Evolutionary conservation across 352 stramenopile species (phyloP).

Genomic region (Peronospora farinosa): DNA sequence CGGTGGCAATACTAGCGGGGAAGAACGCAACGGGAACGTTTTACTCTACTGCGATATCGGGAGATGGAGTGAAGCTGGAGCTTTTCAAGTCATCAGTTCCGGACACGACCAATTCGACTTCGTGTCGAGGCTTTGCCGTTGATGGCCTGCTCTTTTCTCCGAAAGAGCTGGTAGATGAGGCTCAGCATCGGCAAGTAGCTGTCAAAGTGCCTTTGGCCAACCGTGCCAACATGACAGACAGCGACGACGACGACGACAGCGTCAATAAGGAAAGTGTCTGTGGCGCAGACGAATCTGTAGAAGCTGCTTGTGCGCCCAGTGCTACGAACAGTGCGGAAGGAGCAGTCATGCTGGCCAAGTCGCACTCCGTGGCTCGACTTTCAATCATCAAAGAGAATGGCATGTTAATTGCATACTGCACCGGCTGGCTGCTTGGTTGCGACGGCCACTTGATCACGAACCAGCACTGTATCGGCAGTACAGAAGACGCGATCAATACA

Average conservation of each 20-base stretch:
- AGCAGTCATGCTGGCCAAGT: slow-evolving; percentile 37
- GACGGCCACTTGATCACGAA: slow-evolving; percentile 76
- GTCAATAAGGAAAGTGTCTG: slow-evolving; percentile 61
- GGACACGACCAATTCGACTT: slow-evolving; percentile 2
- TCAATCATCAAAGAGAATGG: slow-evolving; percentile 60
- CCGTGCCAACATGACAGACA: slow-evolving; percentile 4
- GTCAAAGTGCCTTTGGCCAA: slow-evolving; percentile 24
- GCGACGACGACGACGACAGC: slow-evolving; percentile 4
- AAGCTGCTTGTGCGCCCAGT: slow-evolving; percentile 51
- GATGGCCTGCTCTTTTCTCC: slow-evolving; percentile 41
- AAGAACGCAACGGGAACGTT: slow-evolving; percentile 51
- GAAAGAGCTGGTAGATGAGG: slow-evolving; percentile 26
- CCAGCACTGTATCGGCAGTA: slow-evolving; percentile 64
- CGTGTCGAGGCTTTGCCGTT: slow-evolving; percentile 51
- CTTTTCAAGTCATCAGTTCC: slow-evolving; percentile 23
- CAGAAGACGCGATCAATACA: slow-evolving; percentile 60
- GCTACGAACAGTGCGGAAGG: slow-evolving; percentile 21
- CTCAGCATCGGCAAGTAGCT: slow-evolving; percentile 11
- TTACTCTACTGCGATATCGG: slow-evolving; percentile 42
- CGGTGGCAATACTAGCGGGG: slow-evolving; percentile 26
- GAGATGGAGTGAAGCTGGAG: slow-evolving; percentile 42
- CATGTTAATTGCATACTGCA: slow-evolving; percentile 59
- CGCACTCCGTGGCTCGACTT: slow-evolving; percentile 48
- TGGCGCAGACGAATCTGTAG: slow-evolving; percentile 56
- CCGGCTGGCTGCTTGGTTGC: slow-evolving; percentile 65